Conservation (phyloP, 2,329 filamentous ascomycete genomes). For the Diaporthe humulicola region DNA sequence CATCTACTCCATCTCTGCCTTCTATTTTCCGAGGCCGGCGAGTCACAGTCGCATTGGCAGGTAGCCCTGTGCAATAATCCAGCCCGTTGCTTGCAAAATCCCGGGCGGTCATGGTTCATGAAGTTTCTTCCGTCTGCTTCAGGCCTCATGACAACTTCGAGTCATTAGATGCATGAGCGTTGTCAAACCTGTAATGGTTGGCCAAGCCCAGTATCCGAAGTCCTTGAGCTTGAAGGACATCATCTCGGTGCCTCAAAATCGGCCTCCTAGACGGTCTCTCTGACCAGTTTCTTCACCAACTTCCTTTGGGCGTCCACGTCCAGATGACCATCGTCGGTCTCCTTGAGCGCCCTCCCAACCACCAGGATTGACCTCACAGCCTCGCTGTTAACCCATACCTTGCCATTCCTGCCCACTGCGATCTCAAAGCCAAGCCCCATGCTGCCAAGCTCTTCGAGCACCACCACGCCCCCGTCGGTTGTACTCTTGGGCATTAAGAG, state of each 20-base stretch:
- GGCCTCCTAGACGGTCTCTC: conserved; percentile 61
- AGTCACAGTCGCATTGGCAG: background rate
- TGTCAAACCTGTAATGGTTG: too few species aligned
- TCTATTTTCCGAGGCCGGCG: background rate
- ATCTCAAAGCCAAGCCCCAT: conserved; percentile 91
- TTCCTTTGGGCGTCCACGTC: conserved; percentile 77
- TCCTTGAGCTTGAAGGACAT: background rate
- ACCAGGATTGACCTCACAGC: conserved; percentile 79
- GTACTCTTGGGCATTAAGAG: conserved; percentile 76
- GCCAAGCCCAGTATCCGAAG: background rate
- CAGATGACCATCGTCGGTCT: conserved; percentile 79
- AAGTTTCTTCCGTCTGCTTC: background rate
- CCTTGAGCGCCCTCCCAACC: conserved; percentile 82
- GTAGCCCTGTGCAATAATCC: background rate
- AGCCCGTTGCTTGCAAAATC: background rate
- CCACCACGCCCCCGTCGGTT: conserved; percentile 74
- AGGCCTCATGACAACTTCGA: too few species aligned
- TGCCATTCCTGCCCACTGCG: conserved; percentile 92
- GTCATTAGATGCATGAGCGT: too few species aligned
- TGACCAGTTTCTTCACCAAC: conserved; percentile 75
- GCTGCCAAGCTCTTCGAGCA: conserved; percentile 83
- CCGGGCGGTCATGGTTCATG: too few species aligned
- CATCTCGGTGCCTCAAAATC: background rate
- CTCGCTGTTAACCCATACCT: conserved; percentile 90
- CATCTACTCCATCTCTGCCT: background rate